These are phyloP conservation scores for Pleoardoris graminearum DNA, from an alignment of 2,329 filamentous ascomycete genomes.

Conservation along the genomic window DNA sequence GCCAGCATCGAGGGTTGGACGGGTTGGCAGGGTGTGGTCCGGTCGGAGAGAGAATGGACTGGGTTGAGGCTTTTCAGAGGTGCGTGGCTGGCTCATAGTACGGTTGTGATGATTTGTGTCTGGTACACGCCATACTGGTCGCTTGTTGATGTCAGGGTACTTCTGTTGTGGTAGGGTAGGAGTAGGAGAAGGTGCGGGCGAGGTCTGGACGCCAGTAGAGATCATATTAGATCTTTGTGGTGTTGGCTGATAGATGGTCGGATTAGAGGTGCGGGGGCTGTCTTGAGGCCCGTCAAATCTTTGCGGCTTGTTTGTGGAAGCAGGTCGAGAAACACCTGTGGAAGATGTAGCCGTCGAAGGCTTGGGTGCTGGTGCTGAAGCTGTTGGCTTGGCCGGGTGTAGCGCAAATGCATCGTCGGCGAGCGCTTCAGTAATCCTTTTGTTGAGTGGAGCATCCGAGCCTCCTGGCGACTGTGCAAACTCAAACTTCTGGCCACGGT, in stretches of 20 bases:
- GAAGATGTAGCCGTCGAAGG: slow-evolving; percentile 36
- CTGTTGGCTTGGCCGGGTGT: slow-evolving; percentile 37
- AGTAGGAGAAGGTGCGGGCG: slow-evolving; percentile 52
- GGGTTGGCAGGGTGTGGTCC: slow-evolving; percentile 43
- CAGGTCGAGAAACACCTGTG: slow-evolving; percentile 34
- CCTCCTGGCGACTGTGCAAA: slow-evolving; percentile 60
- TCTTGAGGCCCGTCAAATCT: slow-evolving; percentile 28
- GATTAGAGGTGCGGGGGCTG: slow-evolving; percentile 28
- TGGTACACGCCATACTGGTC: slow-evolving; percentile 60
- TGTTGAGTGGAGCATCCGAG: slow-evolving; percentile 56
- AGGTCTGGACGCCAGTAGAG: slow-evolving; percentile 82
- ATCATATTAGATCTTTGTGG: slow-evolving; percentile 60
- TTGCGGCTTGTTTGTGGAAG: slow-evolving; percentile 38
- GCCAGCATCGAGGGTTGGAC: slow-evolving; percentile 49
- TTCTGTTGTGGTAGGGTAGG: slow-evolving; percentile 31
- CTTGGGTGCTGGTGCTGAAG: slow-evolving; percentile 34
- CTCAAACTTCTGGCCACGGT: slow-evolving; percentile 80
- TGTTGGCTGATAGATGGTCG: slow-evolving; percentile 48
- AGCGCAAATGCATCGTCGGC: slow-evolving; percentile 82
- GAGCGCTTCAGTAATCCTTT: slow-evolving; percentile 73
- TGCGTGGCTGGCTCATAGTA: slow-evolving; percentile 55
- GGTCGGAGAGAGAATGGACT: slow-evolving; percentile 45
- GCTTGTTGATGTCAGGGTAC: slow-evolving; percentile 46
- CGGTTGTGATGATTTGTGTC: slow-evolving; percentile 46
- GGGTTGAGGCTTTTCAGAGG: slow-evolving; percentile 42